Conservation (phyloP, 768 basidiomycete genomes). For the Amanita thiersii region DNA sequence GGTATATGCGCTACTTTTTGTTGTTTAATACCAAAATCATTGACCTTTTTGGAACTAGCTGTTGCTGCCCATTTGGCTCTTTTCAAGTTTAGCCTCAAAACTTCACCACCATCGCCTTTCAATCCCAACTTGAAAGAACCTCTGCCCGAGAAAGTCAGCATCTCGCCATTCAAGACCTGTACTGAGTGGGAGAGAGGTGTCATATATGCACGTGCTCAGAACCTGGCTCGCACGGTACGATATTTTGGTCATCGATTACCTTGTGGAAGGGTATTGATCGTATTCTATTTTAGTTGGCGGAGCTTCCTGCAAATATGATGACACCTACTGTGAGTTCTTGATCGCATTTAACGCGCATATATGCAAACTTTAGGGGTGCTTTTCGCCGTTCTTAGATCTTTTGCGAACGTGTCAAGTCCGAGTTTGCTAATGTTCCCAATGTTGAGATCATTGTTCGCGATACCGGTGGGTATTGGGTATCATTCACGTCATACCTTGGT, state of each 20-base stretch:
- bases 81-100: slow-evolving; percentile 77
- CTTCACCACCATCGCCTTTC: slow-evolving; percentile 55
- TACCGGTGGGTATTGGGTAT: slow-evolving; percentile 39
- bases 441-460: slow-evolving; percentile 67
- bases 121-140: slow-evolving; percentile 50
- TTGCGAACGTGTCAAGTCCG: slow-evolving; percentile 57
- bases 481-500: background rate
- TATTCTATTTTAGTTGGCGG: slow-evolving; percentile 50
- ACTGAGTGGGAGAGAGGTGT: slow-evolving; percentile 68
- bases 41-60: slow-evolving; percentile 30
- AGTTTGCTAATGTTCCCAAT: slow-evolving; percentile 58
- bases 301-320: slow-evolving; percentile 79
- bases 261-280: slow-evolving; percentile 1
- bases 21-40: background rate
- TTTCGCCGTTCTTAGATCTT: too few relatives aligned
- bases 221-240: slow-evolving; percentile 67
- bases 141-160: slow-evolving; percentile 38
- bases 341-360: too few relatives aligned
- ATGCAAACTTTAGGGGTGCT: too few relatives aligned
- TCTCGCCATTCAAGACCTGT: slow-evolving; percentile 38
- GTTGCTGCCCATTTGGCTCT: slow-evolving; percentile 71
- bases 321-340: slow-evolving; percentile 59
- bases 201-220: slow-evolving; percentile 70
- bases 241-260: slow-evolving; percentile 1
- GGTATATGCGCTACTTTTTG: slow-evolving; percentile 38